Conservation (phyloP, 2,329 filamentous ascomycete species). For the Aspergillus niger region DNA sequence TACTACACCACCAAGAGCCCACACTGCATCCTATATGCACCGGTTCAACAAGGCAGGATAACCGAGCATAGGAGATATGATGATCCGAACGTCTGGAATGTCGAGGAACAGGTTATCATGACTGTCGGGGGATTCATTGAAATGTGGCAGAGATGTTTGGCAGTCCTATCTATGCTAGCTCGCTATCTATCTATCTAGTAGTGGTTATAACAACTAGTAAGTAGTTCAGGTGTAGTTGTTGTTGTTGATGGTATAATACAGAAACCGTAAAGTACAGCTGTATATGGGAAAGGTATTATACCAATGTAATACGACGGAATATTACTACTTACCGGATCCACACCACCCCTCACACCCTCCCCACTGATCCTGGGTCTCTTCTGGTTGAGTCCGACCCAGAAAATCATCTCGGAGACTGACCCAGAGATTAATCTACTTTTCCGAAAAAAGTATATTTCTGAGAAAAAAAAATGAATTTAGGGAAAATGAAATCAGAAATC, state of each 20-base stretch:
- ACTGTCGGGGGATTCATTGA: background rate
- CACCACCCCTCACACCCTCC: slow-evolving; percentile 17
- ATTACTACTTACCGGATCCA: slow-evolving; percentile 12
- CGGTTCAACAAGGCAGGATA: background rate
- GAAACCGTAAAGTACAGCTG: slow-evolving; percentile 1
- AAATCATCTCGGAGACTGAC: slow-evolving; percentile 21
- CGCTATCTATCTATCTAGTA: too few species aligned
- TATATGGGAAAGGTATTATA: background rate
- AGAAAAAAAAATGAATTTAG: slow-evolving; percentile 3
- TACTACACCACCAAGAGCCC: too few species aligned
- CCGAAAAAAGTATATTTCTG: slow-evolving; percentile 1
- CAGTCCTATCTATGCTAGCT: background rate
- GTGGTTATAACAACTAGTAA: background rate
- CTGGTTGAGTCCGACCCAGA: slow-evolving; percentile 22
- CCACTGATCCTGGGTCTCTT: slow-evolving; percentile 22
- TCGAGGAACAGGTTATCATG: background rate
- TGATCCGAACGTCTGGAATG: background rate
- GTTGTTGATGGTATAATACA: slow-evolving; percentile 3
- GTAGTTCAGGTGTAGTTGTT: background rate
- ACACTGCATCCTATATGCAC: background rate
- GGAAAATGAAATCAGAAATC: slow-evolving; percentile 4
- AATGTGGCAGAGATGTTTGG: background rate
- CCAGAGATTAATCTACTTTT: slow-evolving; percentile 1
- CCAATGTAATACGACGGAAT: background rate
- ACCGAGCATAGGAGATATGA: background rate